phyloP scores from a whole-genome alignment of 139 green algal species.

The Tetraselmis striata region DNA sequence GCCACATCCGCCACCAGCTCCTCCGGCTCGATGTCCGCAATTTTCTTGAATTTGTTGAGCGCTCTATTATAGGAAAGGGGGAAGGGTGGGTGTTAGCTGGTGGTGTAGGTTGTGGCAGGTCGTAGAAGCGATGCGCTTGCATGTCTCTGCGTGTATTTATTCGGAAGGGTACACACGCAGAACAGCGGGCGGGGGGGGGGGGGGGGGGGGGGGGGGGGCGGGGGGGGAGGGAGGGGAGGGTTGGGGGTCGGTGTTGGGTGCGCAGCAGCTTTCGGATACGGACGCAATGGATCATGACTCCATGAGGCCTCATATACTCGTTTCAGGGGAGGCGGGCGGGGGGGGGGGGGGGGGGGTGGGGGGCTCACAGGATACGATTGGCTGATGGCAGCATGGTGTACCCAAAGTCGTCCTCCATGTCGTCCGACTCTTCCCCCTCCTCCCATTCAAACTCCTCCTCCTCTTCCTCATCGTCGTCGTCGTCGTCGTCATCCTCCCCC shows the following conservation, averaged over 20 bases:
- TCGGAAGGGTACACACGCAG: too few species aligned
- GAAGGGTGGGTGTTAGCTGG: too few species aligned
- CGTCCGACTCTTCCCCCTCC: background rate
- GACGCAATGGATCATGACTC: too few species aligned
- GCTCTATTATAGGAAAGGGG: background rate
- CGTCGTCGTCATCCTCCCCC: slow-evolving; percentile 6
- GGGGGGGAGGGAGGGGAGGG: too few species aligned
- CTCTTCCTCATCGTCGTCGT: slow-evolving; percentile 10
- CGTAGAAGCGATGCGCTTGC: background rate
- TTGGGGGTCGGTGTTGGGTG: too few species aligned
- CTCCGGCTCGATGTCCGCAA: background rate
- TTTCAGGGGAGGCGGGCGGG: too few species aligned
- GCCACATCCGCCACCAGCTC: background rate
- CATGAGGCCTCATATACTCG: too few species aligned
- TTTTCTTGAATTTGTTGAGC: background rate
- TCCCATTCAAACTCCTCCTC: background rate
- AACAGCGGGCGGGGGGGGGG: too few species aligned
- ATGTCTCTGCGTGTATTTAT: background rate
- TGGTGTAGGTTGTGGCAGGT: background rate
- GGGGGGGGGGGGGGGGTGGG: too few species aligned
- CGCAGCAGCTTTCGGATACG: too few species aligned
- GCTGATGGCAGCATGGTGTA: slow-evolving; percentile 1
- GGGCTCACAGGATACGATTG: background rate
- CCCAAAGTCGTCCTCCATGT: background rate
- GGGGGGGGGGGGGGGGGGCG: too few species aligned